Evolutionary conservation across 208 protist genomes (phyloP).

Genomic region (Trypanosoma scelopori): DNA sequence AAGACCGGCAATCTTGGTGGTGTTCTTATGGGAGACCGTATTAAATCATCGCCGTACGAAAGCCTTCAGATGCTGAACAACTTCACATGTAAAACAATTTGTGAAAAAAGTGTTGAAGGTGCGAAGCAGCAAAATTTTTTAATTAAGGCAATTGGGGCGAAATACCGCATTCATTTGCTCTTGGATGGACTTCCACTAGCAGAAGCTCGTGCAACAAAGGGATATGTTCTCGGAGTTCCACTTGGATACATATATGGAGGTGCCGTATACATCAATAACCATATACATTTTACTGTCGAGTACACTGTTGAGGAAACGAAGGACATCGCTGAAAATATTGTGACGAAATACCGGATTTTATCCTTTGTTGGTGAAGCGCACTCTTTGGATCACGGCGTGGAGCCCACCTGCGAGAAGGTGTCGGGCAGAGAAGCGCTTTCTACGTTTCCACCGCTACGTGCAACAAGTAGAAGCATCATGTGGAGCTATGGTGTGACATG

Average conservation of each 20-base stretch:
- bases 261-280: slow-evolving; percentile 36
- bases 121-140: slow-evolving; percentile 27
- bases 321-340: neutral
- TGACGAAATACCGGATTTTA: slow-evolving; percentile 41
- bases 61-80: slow-evolving; percentile 24
- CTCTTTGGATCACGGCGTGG: slow-evolving; percentile 29
- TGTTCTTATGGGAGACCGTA: slow-evolving; percentile 87
- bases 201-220: slow-evolving; percentile 19
- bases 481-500: slow-evolving; percentile 57
- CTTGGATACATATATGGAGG: slow-evolving; percentile 20
- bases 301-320: slow-evolving; percentile 26
- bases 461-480: slow-evolving; percentile 16
- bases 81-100: slow-evolving; percentile 32
- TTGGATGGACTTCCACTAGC: slow-evolving; percentile 46
- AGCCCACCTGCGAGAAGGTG: slow-evolving; percentile 2
- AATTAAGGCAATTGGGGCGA: slow-evolving; percentile 26
- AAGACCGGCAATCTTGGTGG: slow-evolving; percentile 92
- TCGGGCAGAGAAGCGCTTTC: neutral
- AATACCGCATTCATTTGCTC: slow-evolving; percentile 44
- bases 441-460: slow-evolving; percentile 12
- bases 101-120: slow-evolving; percentile 10
- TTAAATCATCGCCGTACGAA: slow-evolving; percentile 85
- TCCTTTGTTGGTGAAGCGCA: slow-evolving; percentile 35
- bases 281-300: slow-evolving; percentile 41
- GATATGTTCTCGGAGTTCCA: slow-evolving; percentile 24